Conservation (phyloP, 768 basidiomycete species). For the Rhizopogon rudus region DNA sequence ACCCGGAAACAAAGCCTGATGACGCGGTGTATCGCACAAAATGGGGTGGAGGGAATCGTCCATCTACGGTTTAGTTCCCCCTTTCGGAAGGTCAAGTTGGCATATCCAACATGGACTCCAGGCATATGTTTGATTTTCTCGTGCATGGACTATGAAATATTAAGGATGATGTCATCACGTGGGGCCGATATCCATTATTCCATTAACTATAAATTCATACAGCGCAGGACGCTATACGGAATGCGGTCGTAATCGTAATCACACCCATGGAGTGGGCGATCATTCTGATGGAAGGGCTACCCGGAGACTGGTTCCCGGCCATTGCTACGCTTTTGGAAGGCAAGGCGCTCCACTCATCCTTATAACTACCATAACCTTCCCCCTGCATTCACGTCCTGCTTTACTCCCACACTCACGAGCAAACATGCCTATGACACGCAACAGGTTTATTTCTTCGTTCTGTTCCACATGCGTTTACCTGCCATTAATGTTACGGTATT, state of each 20-base stretch:
- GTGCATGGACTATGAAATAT: neutral
- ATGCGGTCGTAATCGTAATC: neutral
- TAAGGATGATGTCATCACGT: neutral
- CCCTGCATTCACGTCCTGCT: neutral
- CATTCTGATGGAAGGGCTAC: neutral
- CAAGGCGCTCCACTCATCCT: neutral
- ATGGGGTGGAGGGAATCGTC: slow-evolving; percentile 23
- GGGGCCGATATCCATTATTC: neutral
- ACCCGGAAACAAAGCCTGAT: slow-evolving; percentile 75
- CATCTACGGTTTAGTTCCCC: slow-evolving; percentile 4
- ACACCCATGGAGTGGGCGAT: neutral
- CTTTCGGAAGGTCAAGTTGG: neutral
- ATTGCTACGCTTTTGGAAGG: neutral
- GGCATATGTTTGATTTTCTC: neutral
- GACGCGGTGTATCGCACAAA: slow-evolving; percentile 42
- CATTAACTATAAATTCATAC: slow-evolving; percentile 1
- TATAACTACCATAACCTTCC: neutral
- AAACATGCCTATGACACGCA: neutral
- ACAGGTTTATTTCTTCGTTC: neutral
- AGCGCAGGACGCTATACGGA: neutral
- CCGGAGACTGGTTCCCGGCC: neutral
- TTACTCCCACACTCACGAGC: neutral
- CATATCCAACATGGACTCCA: no score
- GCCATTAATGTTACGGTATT: neutral
- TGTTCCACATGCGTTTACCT: neutral